Evolutionary conservation across 257 asterid genomes (phyloP), one percentile per base, ranked within the genome.

Genomic region (Ballota nigra): DNA sequence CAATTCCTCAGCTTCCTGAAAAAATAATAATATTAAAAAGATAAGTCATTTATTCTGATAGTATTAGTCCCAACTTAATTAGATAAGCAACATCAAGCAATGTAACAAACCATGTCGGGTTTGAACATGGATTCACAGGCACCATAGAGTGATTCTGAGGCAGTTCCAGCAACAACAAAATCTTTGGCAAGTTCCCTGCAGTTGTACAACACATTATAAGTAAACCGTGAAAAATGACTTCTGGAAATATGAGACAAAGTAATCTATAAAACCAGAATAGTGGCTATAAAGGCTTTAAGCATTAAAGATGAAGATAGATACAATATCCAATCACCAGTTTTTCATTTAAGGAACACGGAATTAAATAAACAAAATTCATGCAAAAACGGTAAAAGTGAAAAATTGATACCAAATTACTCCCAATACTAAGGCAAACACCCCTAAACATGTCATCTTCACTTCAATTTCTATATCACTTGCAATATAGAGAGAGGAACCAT

Each of bases 91-190:
- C 67, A 63, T 38, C 29, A 64, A 36, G 73, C 18, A 11, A 5
- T 53, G 73, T 40, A 26, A 82, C 92, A 36, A 67, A 94, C 99
- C 99, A 94, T 83, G 76, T 88, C 97, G 13, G 97, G 95, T 75
- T 89, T 91, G 87, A 80, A 94, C 99, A 94, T 94, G n/a, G 99
- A 89, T 85, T 94, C 99, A 52, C 97, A 91, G 72, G 99, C 99
- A 83, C 99, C 99, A 36, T 94, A 91, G 38, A 94, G 92, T 22
- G 99, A 94, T 81, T 94, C 99, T 31, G 96, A 91, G 73, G 97
- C 97, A 73, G 96, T 94, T 22, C 97, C 97, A 75, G 97, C 87
- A 75, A 94, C 97, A 66, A 94, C 99, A 80, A 94, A 94, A 76
- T 94, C 99, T 84, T 94, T 91, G 60, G 99, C 99, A 64, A 94